A percentile compares a stretch with the other conserved stretches of the same genome.
Evolutionary conservation across 371 early-diverging fungal genomes (phyloP).

Genomic region (Funneliformis caledonium): DNA sequence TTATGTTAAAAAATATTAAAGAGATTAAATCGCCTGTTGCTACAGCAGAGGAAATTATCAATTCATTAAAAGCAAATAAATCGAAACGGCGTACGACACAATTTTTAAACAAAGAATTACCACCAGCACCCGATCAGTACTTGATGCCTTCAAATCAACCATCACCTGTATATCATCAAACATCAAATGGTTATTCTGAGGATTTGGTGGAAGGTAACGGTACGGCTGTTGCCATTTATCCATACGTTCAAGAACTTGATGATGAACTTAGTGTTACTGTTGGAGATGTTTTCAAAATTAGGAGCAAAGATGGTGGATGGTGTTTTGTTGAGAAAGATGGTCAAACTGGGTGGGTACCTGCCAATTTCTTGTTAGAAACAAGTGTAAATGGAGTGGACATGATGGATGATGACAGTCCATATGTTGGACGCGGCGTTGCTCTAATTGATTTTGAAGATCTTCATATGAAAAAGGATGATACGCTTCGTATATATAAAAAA

Average conservation of each 20-base stretch:
- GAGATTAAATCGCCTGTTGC: conserved; percentile 55
- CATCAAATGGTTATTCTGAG: conserved; percentile 24
- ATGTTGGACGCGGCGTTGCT: conserved; percentile 49
- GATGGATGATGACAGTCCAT: conserved; percentile 44
- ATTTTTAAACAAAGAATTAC: conserved; percentile 39
- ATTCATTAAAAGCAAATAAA: conserved; percentile 38
- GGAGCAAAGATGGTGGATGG: conserved; percentile 61
- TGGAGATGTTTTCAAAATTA: conserved; percentile 62
- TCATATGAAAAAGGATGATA: conserved; percentile 58
- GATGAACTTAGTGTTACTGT: conserved; percentile 64
- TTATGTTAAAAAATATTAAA: conserved; percentile 77
- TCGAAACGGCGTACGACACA: conserved; percentile 37
- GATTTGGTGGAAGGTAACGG: conserved; percentile 48
- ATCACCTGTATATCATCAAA: conserved; percentile 2
- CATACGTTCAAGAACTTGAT: conserved; percentile 58
- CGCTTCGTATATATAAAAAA: conserved; percentile 49
- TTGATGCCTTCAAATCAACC: not conserved
- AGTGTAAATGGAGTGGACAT: conserved; percentile 49
- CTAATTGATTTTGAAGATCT: conserved; percentile 67
- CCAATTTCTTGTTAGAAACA: conserved; percentile 57
- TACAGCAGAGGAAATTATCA: conserved; percentile 36
- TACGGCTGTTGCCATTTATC: conserved; percentile 61
- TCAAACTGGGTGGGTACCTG: conserved; percentile 64
- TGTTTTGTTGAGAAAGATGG: conserved; percentile 57
- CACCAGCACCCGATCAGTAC: conserved; percentile 30